Base-by-base conservation (phyloP, 352 stramenopile genomes). In the Globisporangium rhizosaccharum region DNA sequence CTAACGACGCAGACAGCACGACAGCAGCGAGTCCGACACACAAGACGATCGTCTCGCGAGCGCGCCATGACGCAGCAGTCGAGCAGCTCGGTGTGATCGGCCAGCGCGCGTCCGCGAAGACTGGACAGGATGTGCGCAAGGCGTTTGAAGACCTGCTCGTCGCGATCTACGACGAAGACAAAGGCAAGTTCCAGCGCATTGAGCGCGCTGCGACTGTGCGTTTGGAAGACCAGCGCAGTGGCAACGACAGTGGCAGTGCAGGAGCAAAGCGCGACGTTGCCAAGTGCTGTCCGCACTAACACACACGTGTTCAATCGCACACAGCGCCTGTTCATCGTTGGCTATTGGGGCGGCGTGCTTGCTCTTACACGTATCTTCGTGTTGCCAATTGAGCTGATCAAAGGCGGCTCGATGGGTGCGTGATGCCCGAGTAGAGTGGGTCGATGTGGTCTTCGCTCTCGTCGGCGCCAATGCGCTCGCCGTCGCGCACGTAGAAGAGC, bases 91-190 rank as follows among this genome's bases (percentile, higher is more conserved):
- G 66, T 1, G 59, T 91, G 23, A 70, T 88, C 56, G 59, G 72
- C 20, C 73, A 78, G 33, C 83, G 83, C 4, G 75, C 78, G 45
- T 92, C 83, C 0, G 83, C 83, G 33, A 91, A 90, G 57, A 88
- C 79, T 1, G 79, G 75, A 28, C 51, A 67, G 17, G 87, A 92
- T 51, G 81, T 92, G 25, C 71, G 78, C 25, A 70, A 71, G 59
- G 71, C 77, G 6, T 92, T 92, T 44, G 77, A 92, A 33, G 67
- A 89, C 15, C 75, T 92, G 26, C 72, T 92, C 33, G 71, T 92
- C 53, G 62, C 73, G 30, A 85, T 89, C 57, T 89, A 86, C 71
- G 70, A 89, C 52, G 61, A 73, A 42, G 75, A 89, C 56, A 80
- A 82, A 42, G 72, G 57, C 15, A 79, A 79, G 62, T 49, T 67